A percentile compares a stretch with the other conserved stretches of the same genome.
phyloP scores from a whole-genome alignment of 139 green algal genomes.

The Coccomyxa sp. region DNA sequence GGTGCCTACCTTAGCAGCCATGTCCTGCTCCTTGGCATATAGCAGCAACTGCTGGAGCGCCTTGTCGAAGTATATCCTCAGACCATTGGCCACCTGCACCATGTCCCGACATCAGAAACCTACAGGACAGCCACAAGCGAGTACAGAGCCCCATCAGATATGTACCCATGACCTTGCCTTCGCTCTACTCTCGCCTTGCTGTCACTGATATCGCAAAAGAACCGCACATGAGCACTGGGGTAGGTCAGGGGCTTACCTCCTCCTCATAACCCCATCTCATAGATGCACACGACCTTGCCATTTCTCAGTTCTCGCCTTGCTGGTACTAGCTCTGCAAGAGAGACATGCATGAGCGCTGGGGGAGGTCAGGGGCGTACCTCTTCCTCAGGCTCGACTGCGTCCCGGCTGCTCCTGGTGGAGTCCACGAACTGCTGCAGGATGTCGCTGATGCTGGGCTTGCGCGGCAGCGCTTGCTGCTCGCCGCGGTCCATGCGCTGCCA shows the following conservation, averaged over 20 bases:
- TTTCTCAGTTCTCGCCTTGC: too few relatives aligned
- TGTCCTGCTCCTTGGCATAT: slow-evolving; percentile 67
- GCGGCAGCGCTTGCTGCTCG: slow-evolving; percentile 57
- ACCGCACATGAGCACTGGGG: too few relatives aligned
- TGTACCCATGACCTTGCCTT: too few relatives aligned
- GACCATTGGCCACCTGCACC: slow-evolving; percentile 44
- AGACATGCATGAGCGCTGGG: neutral
- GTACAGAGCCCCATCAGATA: too few relatives aligned
- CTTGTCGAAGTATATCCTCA: slow-evolving; percentile 85
- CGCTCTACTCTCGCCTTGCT: too few relatives aligned
- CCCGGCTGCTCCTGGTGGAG: slow-evolving; percentile 3
- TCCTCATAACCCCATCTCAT: too few relatives aligned
- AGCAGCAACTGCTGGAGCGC: slow-evolving; percentile 68
- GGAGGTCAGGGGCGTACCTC: neutral
- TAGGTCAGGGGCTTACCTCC: too few relatives aligned
- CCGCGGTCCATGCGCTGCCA: slow-evolving; percentile 53
- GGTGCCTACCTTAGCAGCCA: slow-evolving; percentile 30
- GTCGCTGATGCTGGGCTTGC: slow-evolving; percentile 51
- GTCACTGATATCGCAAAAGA: too few relatives aligned
- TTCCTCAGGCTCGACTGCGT: slow-evolving; percentile 12
- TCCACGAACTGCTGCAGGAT: slow-evolving; percentile 48
- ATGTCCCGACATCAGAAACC: too few relatives aligned
- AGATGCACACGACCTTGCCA: too few relatives aligned
- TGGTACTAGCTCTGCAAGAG: neutral
- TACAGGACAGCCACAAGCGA: too few relatives aligned